Evolutionary conservation across 495 filamentous ascomycete species (phyloP).

Genomic region (Penicillium alfredii): DNA sequence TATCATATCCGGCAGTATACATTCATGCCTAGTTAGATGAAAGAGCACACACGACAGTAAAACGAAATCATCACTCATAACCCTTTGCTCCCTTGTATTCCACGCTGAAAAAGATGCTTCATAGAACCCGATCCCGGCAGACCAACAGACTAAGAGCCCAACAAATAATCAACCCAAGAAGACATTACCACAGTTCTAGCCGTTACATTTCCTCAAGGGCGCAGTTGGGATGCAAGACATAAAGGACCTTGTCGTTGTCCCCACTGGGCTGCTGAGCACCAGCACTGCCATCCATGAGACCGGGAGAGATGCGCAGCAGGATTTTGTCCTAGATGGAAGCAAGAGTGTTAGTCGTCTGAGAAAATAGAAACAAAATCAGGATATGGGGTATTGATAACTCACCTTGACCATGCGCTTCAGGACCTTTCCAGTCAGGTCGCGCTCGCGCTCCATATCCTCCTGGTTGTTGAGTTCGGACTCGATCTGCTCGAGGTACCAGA

Average conservation of each 20-base stretch:
- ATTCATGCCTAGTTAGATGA: slow-evolving; percentile 13
- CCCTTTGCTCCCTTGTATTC: slow-evolving; percentile 23
- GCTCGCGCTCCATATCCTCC: slow-evolving; percentile 75
- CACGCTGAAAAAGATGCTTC: slow-evolving; percentile 24
- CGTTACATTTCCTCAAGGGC: slow-evolving; percentile 64
- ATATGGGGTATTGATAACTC: slow-evolving; percentile 32
- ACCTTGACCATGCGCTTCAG: slow-evolving; percentile 96
- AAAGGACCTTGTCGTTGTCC: slow-evolving; percentile 56
- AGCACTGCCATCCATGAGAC: slow-evolving; percentile 53
- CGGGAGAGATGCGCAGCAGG: slow-evolving; percentile 81
- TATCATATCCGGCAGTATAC: too few relatives aligned
- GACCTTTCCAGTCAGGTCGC: slow-evolving; percentile 74
- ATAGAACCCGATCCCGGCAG: slow-evolving; percentile 12
- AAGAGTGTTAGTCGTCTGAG: slow-evolving; percentile 9
- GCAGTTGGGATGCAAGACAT: slow-evolving; percentile 93
- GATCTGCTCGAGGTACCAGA: slow-evolving; percentile 94
- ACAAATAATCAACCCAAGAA: slow-evolving; percentile 4
- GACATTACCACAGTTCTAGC: neutral
- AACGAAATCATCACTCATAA: slow-evolving; percentile 33
- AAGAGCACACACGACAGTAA: slow-evolving; percentile 11
- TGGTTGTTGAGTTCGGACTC: slow-evolving; percentile 75
- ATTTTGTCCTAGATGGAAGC: slow-evolving; percentile 68
- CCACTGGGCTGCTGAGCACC: slow-evolving; percentile 36
- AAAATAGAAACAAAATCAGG: neutral
- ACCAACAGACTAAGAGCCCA: slow-evolving; percentile 7